A percentile compares a stretch with the other conserved stretches of the same genome.
Conservation (phyloP, 495 filamentous ascomycete species). For the Delitschia confertaspora region DNA sequence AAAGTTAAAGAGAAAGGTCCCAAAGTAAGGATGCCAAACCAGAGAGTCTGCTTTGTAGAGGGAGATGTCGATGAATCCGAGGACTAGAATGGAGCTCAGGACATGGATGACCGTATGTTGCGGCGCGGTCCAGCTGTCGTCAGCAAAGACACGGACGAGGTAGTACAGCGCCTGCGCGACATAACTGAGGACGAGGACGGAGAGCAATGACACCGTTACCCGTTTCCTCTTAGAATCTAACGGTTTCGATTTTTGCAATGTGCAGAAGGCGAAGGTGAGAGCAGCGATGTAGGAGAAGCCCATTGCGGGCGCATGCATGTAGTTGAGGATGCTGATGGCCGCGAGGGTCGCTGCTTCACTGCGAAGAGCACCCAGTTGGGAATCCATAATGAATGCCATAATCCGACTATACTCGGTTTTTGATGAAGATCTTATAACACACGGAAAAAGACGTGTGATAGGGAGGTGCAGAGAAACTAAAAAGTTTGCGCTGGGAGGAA, state of each 20-base stretch:
- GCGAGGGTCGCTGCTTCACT: too few species aligned
- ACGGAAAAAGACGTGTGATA: too few species aligned
- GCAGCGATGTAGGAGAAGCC: conserved; percentile 12
- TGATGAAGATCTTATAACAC: too few species aligned
- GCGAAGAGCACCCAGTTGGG: too few species aligned
- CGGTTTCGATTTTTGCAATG: conserved; percentile 12
- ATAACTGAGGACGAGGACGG: conserved; percentile 2
- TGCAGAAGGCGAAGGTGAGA: conserved; percentile 2
- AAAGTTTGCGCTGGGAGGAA: too few species aligned
- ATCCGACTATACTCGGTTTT: too few species aligned
- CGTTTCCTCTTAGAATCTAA: conserved; percentile 6
- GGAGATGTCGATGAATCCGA: conserved; percentile 1
- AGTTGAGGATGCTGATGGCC: conserved; percentile 10
- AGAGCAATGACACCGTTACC: neutral
- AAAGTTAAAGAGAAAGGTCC: conserved; percentile 10
- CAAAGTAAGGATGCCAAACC: conserved; percentile 18
- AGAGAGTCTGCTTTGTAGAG: neutral
- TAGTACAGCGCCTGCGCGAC: conserved; percentile 14
- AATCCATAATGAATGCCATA: too few species aligned
- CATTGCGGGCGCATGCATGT: conserved; percentile 13
- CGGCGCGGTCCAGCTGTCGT: conserved; percentile 4
- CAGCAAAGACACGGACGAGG: conserved; percentile 4
- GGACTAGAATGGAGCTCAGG: conserved; percentile 15
- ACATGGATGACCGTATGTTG: conserved; percentile 14
- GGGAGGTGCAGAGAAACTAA: too few species aligned